phyloP scores from a whole-genome alignment of 2,329 filamentous ascomycete species.

The Ceratocystis cacaofunesta region DNA sequence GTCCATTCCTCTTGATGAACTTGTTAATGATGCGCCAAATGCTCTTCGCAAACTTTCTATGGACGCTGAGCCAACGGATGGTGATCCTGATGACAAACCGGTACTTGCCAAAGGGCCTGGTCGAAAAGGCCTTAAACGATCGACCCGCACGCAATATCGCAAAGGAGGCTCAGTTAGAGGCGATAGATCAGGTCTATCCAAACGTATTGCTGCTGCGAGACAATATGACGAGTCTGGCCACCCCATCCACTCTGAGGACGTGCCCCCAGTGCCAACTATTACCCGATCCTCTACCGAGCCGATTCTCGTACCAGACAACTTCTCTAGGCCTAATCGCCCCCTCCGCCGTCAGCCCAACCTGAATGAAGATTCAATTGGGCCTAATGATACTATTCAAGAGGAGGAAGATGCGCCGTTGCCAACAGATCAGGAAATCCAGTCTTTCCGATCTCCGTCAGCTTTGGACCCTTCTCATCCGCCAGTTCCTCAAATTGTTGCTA shows the following conservation, averaged over 20 bases:
- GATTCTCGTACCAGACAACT: conserved; percentile 36
- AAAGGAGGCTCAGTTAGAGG: conserved; percentile 71
- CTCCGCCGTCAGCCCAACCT: conserved; percentile 36
- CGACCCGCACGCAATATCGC: conserved; percentile 81
- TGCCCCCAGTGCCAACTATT: conserved; percentile 29
- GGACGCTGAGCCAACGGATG: conserved; percentile 39
- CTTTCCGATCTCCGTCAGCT: conserved; percentile 14
- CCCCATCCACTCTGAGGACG: conserved; percentile 26
- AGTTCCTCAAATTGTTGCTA: conserved; percentile 51
- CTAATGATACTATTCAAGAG: neutral
- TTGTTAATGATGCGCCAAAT: conserved; percentile 65
- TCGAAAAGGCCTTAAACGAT: conserved; percentile 65
- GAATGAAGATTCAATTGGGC: conserved; percentile 29
- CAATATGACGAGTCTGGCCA: conserved; percentile 10
- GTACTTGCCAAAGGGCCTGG: conserved; percentile 65
- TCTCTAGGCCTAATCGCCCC: conserved; percentile 42
- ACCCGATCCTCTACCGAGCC: conserved; percentile 58
- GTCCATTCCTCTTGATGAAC: conserved; percentile 54
- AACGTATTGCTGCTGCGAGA: conserved; percentile 39
- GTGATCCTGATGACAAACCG: conserved; percentile 47
- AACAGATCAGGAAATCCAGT: neutral
- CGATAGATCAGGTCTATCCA: conserved; percentile 60
- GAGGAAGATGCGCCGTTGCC: conserved; percentile 3
- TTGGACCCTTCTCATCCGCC: conserved; percentile 20
- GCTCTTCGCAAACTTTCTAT: conserved; percentile 54